Evolutionary conservation across 2,329 filamentous ascomycete genomes (phyloP).

Genomic region (Waltergamsia citrina): DNA sequence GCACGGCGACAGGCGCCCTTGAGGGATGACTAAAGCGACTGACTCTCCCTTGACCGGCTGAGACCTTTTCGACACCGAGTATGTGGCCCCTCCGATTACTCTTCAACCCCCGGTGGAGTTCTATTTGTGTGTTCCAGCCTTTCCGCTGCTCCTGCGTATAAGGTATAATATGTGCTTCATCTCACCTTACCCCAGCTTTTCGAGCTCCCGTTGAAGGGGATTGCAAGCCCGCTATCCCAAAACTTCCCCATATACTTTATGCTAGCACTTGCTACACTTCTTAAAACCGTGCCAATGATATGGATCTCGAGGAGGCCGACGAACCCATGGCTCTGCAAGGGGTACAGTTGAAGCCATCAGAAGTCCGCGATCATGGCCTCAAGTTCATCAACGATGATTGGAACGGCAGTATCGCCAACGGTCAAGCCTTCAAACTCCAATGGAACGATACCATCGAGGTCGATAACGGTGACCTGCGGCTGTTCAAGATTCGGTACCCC

Average conservation of each 20-base stretch:
- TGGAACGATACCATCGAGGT: conserved; percentile 19
- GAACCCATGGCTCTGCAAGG: not conserved
- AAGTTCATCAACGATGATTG: conserved; percentile 21
- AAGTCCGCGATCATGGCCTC: conserved; percentile 13
- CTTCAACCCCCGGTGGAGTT: not conserved
- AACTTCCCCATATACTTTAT: not conserved
- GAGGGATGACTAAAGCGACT: conserved; percentile 7
- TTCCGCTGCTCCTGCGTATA: not conserved
- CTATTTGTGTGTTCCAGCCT: not conserved
- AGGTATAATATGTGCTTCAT: conserved; percentile 3
- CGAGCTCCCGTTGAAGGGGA: not conserved
- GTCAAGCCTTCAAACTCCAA: conserved; percentile 14
- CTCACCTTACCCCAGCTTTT: conserved; percentile 2
- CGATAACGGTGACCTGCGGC: conserved; percentile 12
- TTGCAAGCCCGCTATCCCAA: no score
- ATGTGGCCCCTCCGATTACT: not conserved
- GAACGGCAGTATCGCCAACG: conserved; percentile 23
- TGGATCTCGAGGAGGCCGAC: not conserved
- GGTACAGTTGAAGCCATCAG: not conserved
- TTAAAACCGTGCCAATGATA: not conserved
- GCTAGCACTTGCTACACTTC: no score
- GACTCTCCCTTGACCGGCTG: conserved; percentile 6
- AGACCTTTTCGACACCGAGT: conserved; percentile 5
- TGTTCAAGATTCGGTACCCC: conserved; percentile 20
- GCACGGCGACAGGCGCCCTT: not conserved